These are phyloP conservation scores for Sphagnum contortum DNA, from an alignment of 225 moss, liverwort and hornwort genomes.

Conservation along the genomic window DNA sequence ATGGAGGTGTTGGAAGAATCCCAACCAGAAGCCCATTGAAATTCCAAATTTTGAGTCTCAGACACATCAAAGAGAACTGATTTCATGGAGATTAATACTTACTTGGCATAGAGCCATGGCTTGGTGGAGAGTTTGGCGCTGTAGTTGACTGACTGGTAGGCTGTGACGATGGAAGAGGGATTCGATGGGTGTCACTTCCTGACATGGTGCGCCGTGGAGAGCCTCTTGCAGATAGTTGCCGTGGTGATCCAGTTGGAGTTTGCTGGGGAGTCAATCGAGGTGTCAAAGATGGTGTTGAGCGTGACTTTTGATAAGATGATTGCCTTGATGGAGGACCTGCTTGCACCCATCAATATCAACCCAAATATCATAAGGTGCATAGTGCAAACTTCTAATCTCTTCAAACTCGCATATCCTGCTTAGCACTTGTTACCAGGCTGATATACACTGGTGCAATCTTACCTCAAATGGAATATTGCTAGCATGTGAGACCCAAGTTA, in stretches of 20 bases:
- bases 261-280: slow-evolving; percentile 36
- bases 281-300: slow-evolving; percentile 27
- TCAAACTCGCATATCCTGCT: too few species aligned
- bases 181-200: slow-evolving; percentile 33
- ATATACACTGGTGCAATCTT: background rate
- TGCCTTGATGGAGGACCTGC: slow-evolving; percentile 20
- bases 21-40: too few species aligned
- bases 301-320: slow-evolving; percentile 5
- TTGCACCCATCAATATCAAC: background rate
- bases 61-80: too few species aligned
- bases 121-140: slow-evolving; percentile 94
- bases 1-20: too few species aligned
- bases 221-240: slow-evolving; percentile 43
- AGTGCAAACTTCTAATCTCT: too few species aligned
- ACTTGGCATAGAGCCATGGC: slow-evolving; percentile 48
- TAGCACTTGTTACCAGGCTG: too few species aligned
- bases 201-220: slow-evolving; percentile 59
- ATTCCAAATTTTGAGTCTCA: too few species aligned
- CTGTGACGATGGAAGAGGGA: slow-evolving; percentile 61
- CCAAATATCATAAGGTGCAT: background rate
- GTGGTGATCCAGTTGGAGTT: slow-evolving; percentile 63
- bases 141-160: slow-evolving; percentile 77
- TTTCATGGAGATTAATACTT: background rate
- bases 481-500: background rate
- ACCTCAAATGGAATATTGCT: background rate